Percentiles rank a stretch among this genome's conserved stretches.
Conservation (phyloP, 2,329 filamentous ascomycete species). For the Fusarium aywerte region DNA sequence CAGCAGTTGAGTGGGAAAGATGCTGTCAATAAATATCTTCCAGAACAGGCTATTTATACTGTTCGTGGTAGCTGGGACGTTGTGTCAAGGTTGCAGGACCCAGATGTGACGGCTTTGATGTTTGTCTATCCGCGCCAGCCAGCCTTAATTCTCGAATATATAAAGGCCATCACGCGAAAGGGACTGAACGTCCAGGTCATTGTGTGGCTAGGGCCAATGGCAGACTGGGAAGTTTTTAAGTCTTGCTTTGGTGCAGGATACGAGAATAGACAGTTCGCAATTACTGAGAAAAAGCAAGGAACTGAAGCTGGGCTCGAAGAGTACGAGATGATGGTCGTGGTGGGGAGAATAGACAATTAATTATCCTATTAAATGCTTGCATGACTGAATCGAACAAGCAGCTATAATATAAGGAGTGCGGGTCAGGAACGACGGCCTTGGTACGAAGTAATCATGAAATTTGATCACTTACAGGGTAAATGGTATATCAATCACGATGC, state of each 20-base stretch:
- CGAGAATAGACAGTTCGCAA: conserved; percentile 3
- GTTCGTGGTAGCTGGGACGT: conserved; percentile 50
- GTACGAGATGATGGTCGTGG: conserved; percentile 40
- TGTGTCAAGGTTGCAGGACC: conserved; percentile 40
- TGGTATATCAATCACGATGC: background rate
- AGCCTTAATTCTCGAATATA: conserved; percentile 44
- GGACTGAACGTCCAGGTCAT: conserved; percentile 17
- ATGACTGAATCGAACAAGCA: no score
- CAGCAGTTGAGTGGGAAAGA: conserved; percentile 25
- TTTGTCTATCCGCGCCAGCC: conserved; percentile 52
- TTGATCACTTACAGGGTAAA: background rate
- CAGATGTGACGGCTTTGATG: conserved; percentile 41
- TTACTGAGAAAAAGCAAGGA: conserved; percentile 22
- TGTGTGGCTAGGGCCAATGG: conserved; percentile 44
- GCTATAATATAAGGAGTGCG: background rate
- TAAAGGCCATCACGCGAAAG: conserved; percentile 18
- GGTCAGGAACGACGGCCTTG: background rate
- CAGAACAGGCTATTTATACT: conserved; percentile 42
- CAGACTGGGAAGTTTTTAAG: conserved; percentile 44
- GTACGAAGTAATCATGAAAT: background rate
- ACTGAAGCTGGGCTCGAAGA: conserved; percentile 33
- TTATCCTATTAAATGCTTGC: background rate
- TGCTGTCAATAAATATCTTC: conserved; percentile 44
- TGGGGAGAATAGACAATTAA: background rate
- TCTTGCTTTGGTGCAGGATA: conserved; percentile 28